Percentiles rank a stretch among this genome's conserved stretches.
These are phyloP conservation scores for Articulospora tetracladia DNA, from an alignment of 495 filamentous ascomycete species.

Conservation along the genomic window DNA sequence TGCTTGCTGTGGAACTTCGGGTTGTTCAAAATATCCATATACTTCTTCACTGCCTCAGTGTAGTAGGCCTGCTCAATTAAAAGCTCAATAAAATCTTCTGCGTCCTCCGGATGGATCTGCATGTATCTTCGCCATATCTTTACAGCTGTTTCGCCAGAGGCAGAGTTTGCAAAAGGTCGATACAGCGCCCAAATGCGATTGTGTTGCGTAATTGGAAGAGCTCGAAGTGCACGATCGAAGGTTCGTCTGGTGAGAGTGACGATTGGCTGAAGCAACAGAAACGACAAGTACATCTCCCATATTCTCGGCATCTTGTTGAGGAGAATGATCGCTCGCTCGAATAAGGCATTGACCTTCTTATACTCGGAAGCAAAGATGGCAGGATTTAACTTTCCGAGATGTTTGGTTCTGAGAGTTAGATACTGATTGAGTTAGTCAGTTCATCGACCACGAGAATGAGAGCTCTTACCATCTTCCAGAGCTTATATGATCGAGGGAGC, in stretches of 20 bases:
- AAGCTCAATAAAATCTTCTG: slow-evolving; percentile 90
- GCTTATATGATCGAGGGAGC: slow-evolving; percentile 91
- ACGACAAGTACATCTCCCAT: slow-evolving; percentile 97
- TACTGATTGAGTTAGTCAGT: slow-evolving; percentile 52
- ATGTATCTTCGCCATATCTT: slow-evolving; percentile 96
- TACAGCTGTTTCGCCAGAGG: slow-evolving; percentile 84
- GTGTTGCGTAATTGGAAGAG: slow-evolving; percentile 95
- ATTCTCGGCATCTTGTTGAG: slow-evolving; percentile 99
- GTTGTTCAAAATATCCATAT: slow-evolving; percentile 93
- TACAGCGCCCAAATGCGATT: slow-evolving; percentile 96
- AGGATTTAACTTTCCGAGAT: slow-evolving; percentile 80
- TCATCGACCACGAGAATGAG: background rate
- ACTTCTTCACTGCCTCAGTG: slow-evolving; percentile 88
- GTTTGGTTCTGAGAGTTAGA: slow-evolving; percentile 77
- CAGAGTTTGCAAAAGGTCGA: slow-evolving; percentile 87
- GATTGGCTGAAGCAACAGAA: slow-evolving; percentile 85
- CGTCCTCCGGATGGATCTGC: slow-evolving; percentile 95
- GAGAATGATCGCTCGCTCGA: slow-evolving; percentile 88
- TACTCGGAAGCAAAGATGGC: slow-evolving; percentile 78
- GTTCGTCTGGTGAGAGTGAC: slow-evolving; percentile 86
- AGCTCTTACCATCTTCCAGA: slow-evolving; percentile 87
- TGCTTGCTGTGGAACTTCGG: slow-evolving; percentile 88
- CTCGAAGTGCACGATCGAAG: slow-evolving; percentile 91
- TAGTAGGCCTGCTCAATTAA: slow-evolving; percentile 79
- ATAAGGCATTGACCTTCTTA: slow-evolving; percentile 90